These are phyloP conservation scores for Cynara cardunculus DNA, from an alignment of 129 eudicot species.

Conservation along the genomic window DNA sequence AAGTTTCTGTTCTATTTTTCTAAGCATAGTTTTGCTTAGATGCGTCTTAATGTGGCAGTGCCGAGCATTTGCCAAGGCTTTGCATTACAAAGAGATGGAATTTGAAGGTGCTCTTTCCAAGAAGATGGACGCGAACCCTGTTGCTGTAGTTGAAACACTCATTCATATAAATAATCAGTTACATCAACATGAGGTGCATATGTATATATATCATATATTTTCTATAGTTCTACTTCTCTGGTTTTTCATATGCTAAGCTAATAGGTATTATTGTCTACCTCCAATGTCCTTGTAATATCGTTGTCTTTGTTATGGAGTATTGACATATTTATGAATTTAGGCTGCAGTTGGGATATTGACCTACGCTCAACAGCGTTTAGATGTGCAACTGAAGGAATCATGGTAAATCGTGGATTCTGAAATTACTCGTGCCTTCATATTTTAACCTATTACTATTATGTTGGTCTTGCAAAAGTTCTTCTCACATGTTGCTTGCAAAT, in stretches of 20 bases:
- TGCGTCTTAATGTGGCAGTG: slow-evolving; percentile 50
- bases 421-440: neutral
- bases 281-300: neutral
- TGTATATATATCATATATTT: neutral
- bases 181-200: slow-evolving; percentile 92
- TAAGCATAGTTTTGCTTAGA: slow-evolving; percentile 1
- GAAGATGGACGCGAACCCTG: slow-evolving; percentile 96
- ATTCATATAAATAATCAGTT: slow-evolving; percentile 96
- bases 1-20: neutral
- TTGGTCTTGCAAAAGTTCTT: neutral
- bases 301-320: neutral
- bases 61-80: slow-evolving; percentile 98
- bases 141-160: slow-evolving; percentile 93
- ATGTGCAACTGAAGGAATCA: slow-evolving; percentile 92
- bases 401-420: slow-evolving; percentile 48
- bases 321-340: slow-evolving; percentile 33
- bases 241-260: neutral
- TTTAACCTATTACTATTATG: neutral
- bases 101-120: slow-evolving; percentile 91
- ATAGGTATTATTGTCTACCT: neutral
- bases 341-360: slow-evolving; percentile 98
- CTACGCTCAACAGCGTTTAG: slow-evolving; percentile 86
- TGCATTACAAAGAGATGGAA: slow-evolving; percentile 98
- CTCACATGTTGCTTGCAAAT: slow-evolving; percentile 21
- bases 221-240: neutral